phyloP scores from a whole-genome alignment of 208 protist genomes.

The Kentomonas sorsogonicus region DNA sequence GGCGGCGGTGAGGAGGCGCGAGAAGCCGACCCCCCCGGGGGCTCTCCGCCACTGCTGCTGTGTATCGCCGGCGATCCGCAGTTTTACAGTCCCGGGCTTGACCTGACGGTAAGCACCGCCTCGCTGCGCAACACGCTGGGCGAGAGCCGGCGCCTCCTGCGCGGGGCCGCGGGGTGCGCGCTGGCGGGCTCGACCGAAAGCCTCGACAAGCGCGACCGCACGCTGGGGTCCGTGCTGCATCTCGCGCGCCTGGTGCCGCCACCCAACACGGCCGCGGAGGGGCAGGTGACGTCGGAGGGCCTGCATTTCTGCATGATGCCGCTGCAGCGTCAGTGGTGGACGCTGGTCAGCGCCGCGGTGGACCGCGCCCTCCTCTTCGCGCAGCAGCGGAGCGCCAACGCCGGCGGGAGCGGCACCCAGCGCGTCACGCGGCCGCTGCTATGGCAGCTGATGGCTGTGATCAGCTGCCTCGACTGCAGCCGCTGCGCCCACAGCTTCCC shows the following conservation, averaged over 20 bases:
- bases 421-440: constrained; percentile 35
- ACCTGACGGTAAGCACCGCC: constrained; percentile 28
- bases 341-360: constrained; percentile 59
- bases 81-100: too few species aligned
- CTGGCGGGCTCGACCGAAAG: constrained; percentile 52
- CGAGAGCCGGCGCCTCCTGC: constrained; percentile 46
- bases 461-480: constrained; percentile 49
- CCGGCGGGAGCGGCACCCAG: constrained; percentile 7
- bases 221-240: constrained; percentile 47
- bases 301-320: constrained; percentile 82
- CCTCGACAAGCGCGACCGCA: constrained; percentile 20
- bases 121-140: constrained; percentile 58
- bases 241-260: constrained; percentile 43
- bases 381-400: constrained; percentile 1
- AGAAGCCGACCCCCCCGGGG: too few species aligned
- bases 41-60: too few species aligned
- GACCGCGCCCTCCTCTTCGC: constrained; percentile 56
- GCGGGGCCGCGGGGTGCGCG: constrained; percentile 49
- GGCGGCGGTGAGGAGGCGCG: too few species aligned
- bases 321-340: constrained; percentile 84
- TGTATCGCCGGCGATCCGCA: too few species aligned
- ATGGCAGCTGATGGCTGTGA: constrained; percentile 75
- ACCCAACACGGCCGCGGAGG: neutral
- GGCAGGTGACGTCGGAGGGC: constrained; percentile 52
- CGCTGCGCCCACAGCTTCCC: constrained; percentile 64